A percentile compares a stretch with the other conserved stretches of the same genome.
Evolutionary conservation across 129 eudicot species (phyloP).

Genomic region (Smallanthus sonchifolius): DNA sequence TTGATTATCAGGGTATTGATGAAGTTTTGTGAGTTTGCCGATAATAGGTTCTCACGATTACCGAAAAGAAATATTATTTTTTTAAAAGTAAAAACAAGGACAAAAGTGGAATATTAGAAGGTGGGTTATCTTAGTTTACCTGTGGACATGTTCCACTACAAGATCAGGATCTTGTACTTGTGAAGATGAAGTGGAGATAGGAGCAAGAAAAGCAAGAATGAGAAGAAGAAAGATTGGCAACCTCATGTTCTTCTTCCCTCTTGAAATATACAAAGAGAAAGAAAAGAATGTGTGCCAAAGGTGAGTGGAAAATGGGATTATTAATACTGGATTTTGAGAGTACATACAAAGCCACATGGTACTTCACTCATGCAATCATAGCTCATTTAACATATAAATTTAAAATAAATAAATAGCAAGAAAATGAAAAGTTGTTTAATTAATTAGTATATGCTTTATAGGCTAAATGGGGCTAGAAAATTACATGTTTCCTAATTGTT

Average conservation of each 20-base stretch:
- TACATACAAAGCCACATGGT: slow-evolving; percentile 38
- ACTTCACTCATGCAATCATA: slow-evolving; percentile 36
- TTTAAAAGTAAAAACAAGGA: not conserved
- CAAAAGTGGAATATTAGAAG: not conserved
- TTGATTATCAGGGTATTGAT: too few relatives aligned
- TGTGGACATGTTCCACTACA: slow-evolving; percentile 31
- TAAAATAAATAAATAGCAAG: not conserved
- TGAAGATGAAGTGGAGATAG: slow-evolving; percentile 13
- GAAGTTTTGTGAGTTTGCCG: too few relatives aligned
- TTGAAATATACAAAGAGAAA: slow-evolving; percentile 16
- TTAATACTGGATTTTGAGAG: slow-evolving; percentile 34
- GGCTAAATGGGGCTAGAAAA: slow-evolving; percentile 11
- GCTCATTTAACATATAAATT: slow-evolving; percentile 17
- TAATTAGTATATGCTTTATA: slow-evolving; percentile 2
- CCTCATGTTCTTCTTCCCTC: slow-evolving; percentile 22
- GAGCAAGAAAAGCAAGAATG: slow-evolving; percentile 26
- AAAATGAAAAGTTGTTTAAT: not conserved
- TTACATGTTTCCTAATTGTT: slow-evolving; percentile 20
- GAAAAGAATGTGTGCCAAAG: slow-evolving; percentile 31
- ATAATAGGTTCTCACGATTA: too few relatives aligned
- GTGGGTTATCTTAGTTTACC: slow-evolving; percentile 11
- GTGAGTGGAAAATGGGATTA: slow-evolving; percentile 28
- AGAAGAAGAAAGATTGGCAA: slow-evolving; percentile 24
- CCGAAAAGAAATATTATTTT: not conserved
- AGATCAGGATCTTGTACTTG: slow-evolving; percentile 26